Evolutionary conservation across 805 yeast genomes (phyloP), one percentile per base, ranked within the genome.

Genomic region (Pichia californica): DNA sequence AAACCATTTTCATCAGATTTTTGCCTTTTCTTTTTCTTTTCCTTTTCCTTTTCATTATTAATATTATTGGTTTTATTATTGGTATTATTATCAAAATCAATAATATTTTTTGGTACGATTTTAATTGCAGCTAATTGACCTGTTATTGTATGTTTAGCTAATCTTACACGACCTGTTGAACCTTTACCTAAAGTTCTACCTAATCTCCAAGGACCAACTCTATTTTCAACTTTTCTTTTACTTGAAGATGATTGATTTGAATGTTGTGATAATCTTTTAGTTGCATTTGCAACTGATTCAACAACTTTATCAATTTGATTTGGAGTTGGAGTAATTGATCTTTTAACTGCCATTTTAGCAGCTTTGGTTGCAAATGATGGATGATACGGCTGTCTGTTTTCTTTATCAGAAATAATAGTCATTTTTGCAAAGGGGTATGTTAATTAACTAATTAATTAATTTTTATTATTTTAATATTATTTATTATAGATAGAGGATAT

Each of bases 91-190:
- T 46, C 47, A 16, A 19, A 16, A 32, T 36, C 45, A 38, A 40
- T 50, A 62, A 69, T 46, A 74, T 59, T 41, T 58, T 84, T 84
- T 26, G 88, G 82, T 1, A 84, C 88, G 33, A 85, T 88, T 59
- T 85, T 85, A 19, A 85, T 87, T 4, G 94, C 94, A 10, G 93
- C 88, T 51, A 82, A 69, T 56, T 81, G 85, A 26, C 91, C 89
- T 1, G 83, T 79, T 21, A 66, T 62, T 47, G 72, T 67, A 58
- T 85, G 83, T 45, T 82, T 83, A 11, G 89, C 93, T 32, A 85
- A 61, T 20, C 86, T 68, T 1, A 85, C 94, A 43, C 89, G 70
- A 4, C 91, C 91, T 0, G 93, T 83, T 38, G 93, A 85, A 15
- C 94, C 94, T 53, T 84, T 73, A 3, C 94, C 94, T 40, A 85